Evolutionary conservation across 23 red algal species (phyloP).

Genomic region (Gracilariopsis chorda): DNA sequence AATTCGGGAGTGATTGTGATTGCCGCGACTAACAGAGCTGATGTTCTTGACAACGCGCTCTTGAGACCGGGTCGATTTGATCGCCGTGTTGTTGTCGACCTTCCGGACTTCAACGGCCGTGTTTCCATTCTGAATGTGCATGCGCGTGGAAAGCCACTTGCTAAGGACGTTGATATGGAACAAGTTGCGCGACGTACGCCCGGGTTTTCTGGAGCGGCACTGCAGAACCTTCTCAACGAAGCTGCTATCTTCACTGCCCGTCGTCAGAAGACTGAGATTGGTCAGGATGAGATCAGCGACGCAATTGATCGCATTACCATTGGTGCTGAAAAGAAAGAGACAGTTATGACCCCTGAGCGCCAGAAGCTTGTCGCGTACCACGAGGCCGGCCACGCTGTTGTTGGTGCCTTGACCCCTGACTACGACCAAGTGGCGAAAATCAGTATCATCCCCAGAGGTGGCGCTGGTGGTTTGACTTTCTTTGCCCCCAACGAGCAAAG

Average conservation of each 20-base stretch:
- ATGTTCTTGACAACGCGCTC: constrained; percentile 95
- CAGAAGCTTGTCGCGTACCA: constrained; percentile 98
- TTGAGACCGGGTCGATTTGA: constrained; percentile 98
- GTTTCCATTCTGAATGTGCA: constrained; percentile 89
- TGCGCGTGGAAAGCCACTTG: constrained; percentile 91
- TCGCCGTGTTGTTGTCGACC: constrained; percentile 90
- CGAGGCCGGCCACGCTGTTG: constrained; percentile 96
- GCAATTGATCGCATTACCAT: constrained; percentile 93
- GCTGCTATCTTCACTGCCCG: constrained; percentile 97
- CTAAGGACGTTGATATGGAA: constrained; percentile 93
- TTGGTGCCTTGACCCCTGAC: constrained; percentile 91
- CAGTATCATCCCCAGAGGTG: constrained; percentile 95
- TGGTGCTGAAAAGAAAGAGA: constrained; percentile 94
- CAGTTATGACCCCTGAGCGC: constrained; percentile 79
- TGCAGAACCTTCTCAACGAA: constrained; percentile 98
- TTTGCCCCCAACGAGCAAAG: constrained; percentile 95
- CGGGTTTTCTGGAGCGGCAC: constrained; percentile 89
- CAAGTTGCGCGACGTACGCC: constrained; percentile 92
- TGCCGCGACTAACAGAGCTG: constrained; percentile 96
- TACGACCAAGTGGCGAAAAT: constrained; percentile 99
- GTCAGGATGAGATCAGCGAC: constrained; percentile 89
- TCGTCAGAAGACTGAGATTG: constrained; percentile 87
- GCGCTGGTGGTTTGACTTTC: constrained; percentile 96
- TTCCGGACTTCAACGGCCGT: constrained; percentile 93
- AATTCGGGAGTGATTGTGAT: constrained; percentile 99